Evolutionary conservation across 208 protist genomes (phyloP).

Genomic region (Herpetomonas samuelpessoai): DNA sequence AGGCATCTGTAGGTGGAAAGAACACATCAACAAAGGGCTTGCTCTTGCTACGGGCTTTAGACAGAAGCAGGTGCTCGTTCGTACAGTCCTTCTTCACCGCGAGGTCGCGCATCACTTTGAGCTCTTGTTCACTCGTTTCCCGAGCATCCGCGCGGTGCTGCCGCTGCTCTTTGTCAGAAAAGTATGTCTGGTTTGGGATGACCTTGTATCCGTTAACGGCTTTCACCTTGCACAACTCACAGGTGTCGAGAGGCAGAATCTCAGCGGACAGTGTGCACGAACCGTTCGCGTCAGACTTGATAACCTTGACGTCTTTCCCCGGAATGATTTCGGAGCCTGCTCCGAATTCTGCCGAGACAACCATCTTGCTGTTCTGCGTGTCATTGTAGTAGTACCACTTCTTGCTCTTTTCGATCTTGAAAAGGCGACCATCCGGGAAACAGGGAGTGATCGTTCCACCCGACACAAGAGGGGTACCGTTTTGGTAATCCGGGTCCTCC

Average conservation of each 20-base stretch:
- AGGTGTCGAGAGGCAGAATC: constrained; percentile 38
- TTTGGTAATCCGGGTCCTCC: constrained; percentile 25
- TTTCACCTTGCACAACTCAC: constrained; percentile 34
- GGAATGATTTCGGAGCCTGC: constrained; percentile 19
- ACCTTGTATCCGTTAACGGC: constrained; percentile 31
- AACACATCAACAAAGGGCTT: constrained; percentile 44
- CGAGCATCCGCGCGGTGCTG: constrained; percentile 9
- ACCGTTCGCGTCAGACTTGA: constrained; percentile 11
- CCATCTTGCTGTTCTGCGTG: constrained; percentile 69
- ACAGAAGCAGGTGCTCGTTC: constrained; percentile 31
- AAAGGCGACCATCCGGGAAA: constrained; percentile 60
- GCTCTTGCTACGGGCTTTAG: constrained; percentile 25
- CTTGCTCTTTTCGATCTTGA: constrained; percentile 48
- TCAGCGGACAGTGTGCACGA: constrained; percentile 22
- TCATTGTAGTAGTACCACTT: constrained; percentile 85
- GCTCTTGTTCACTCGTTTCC: constrained; percentile 16
- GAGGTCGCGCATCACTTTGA: constrained; percentile 21
- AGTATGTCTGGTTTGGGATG: constrained; percentile 22
- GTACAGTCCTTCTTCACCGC: constrained; percentile 19
- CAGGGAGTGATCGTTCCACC: constrained; percentile 47
- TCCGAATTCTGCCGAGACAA: constrained; percentile 45
- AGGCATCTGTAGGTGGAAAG: constrained; percentile 41
- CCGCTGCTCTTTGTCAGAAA: constrained; percentile 22
- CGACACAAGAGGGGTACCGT: constrained; percentile 33
- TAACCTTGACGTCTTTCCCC: constrained; percentile 24